These are phyloP conservation scores for Mucor sp. DNA, from an alignment of 371 early-diverging fungal genomes.

Conservation along the genomic window DNA sequence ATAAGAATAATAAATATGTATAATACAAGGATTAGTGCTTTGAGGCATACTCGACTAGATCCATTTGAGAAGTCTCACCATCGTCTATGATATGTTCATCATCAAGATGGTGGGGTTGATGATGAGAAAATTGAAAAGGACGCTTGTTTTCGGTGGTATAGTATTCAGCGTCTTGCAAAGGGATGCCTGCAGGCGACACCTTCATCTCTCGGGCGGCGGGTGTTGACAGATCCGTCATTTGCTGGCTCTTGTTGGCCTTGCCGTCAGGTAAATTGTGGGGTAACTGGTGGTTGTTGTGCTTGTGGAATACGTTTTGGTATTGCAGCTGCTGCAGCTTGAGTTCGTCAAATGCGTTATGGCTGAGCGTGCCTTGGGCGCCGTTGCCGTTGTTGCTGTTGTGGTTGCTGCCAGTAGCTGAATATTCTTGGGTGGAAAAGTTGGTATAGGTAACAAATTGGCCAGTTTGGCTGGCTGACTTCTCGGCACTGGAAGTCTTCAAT, in stretches of 20 bases:
- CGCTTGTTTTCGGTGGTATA: not conserved
- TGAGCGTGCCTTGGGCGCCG: constrained; percentile 14
- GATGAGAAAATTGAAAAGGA: constrained; percentile 8
- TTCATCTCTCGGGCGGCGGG: constrained; percentile 10
- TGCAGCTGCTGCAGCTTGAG: constrained; percentile 29
- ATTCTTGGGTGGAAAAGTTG: constrained; percentile 28
- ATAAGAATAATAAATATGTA: too few species aligned
- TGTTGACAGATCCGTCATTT: not conserved
- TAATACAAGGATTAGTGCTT: constrained; percentile 7
- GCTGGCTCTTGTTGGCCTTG: not conserved
- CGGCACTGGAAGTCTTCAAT: constrained; percentile 20
- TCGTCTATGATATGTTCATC: constrained; percentile 22
- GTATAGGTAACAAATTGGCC: constrained; percentile 18
- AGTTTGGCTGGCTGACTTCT: constrained; percentile 13
- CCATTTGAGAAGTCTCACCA: constrained; percentile 25
- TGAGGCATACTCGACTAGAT: constrained; percentile 19
- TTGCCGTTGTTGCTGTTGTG: not conserved
- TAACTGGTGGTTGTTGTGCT: constrained; percentile 20
- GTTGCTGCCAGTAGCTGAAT: constrained; percentile 5
- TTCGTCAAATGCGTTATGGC: constrained; percentile 25
- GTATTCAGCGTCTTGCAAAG: constrained; percentile 11
- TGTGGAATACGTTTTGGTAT: constrained; percentile 28
- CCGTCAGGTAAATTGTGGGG: not conserved
- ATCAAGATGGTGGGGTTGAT: constrained; percentile 16
- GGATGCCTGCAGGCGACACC: constrained; percentile 11